Base-by-base conservation (phyloP, 2,329 filamentous ascomycete genomes). In the Nemania sp. region DNA sequence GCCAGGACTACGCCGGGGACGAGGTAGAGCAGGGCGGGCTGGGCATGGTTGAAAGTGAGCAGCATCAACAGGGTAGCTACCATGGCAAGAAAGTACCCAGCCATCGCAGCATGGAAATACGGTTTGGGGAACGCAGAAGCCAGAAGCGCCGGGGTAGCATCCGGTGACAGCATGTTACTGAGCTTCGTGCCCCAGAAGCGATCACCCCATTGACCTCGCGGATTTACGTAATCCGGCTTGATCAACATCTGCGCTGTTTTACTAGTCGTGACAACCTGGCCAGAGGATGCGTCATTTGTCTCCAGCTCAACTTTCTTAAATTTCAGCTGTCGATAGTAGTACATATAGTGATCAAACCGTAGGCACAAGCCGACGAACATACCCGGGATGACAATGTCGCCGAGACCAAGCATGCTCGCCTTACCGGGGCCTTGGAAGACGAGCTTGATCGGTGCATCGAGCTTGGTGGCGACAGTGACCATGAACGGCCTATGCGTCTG, bases 361-460 rank as follows among this genome's bases (percentile, higher is more conserved):
- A 99, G 77, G 2, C 92, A 90, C 36, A 97, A 80, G 1, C 84
- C 90, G 58, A 97, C 88, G 73, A 97, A 86, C 66, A 97, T 91
- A 7, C 93, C 94, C 0, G 93, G 93, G 3, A 99, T 79, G 1
- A 96, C 89, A 53, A 99, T 89, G 67, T 99, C 93, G n/a, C 93
- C 93, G 0, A 97, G 80, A 0, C 93, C 93, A 6, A 99, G 84
- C 81, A 97, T 96, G 48, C 90, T 83, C 23, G 77, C 74, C 20
- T 86, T 85, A n/a, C 81, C 80, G 1, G 89, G 86, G 2, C 77
- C 74, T 19, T 77, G 71, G 59, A 96, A 95, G 5, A 94, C 80
- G 6, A 99, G 82, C 70, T 97, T 97, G 70, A 97, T 94, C 0
- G 93, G 94, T 0, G 93, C 89, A 62, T 99, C 93, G 22, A 99